These are phyloP conservation scores for Fagus crenata DNA, from an alignment of 306 rosid genomes.

Conservation along the genomic window DNA sequence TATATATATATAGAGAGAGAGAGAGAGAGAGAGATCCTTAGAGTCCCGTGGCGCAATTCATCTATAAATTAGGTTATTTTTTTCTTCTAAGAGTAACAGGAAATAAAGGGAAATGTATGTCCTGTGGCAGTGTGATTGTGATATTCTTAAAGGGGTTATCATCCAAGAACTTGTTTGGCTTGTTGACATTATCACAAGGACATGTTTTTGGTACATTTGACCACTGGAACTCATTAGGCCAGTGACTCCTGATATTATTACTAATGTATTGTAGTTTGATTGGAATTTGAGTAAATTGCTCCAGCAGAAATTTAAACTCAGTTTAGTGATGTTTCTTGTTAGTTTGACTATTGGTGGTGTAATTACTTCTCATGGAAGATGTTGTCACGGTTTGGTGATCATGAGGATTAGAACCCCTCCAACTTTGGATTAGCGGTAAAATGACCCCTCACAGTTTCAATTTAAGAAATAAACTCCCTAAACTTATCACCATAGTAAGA, in stretches of 20 bases:
- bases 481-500: too few relatives aligned
- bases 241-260: not conserved
- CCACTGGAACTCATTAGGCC: not conserved
- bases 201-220: not conserved
- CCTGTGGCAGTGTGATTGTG: not conserved
- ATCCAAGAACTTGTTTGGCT: not conserved
- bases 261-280: not conserved
- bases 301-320: not conserved
- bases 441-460: too few relatives aligned
- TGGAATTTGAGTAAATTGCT: not conserved
- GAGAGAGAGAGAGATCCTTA: not conserved
- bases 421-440: too few relatives aligned
- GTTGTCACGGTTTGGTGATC: not conserved
- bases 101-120: not conserved
- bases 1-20: not conserved
- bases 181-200: not conserved
- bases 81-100: not conserved
- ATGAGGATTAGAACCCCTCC: not conserved
- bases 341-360: not conserved
- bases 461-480: too few relatives aligned
- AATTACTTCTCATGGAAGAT: not conserved
- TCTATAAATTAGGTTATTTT: not conserved
- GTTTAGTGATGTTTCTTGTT: not conserved
- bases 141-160: not conserved
- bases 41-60: not conserved